Evolutionary conservation across 2,329 filamentous ascomycete genomes (phyloP).

Genomic region (Xylaria sp.): DNA sequence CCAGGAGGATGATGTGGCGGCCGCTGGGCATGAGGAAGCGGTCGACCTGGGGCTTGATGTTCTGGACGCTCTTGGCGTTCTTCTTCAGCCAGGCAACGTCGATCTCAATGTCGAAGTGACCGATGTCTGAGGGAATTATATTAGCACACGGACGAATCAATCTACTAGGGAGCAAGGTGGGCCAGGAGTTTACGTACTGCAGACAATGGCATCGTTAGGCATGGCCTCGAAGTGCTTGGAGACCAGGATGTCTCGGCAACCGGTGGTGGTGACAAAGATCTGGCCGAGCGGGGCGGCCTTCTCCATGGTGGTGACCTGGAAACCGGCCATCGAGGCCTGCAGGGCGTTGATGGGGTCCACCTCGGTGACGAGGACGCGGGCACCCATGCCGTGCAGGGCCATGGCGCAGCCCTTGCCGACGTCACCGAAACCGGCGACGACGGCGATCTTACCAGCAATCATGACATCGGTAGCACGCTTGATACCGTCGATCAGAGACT

Average conservation of each 20-base stretch:
- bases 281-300: conserved; percentile 87
- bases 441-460: conserved; percentile 98
- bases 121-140: conserved; percentile 71
- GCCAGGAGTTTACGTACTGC: conserved; percentile 64
- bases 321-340: conserved; percentile 96
- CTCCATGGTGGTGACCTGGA: conserved; percentile 97
- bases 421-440: conserved; percentile 98
- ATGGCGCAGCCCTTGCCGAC: conserved; percentile 98
- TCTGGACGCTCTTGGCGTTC: conserved; percentile 89
- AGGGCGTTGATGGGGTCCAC: conserved; percentile 99
- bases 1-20: conserved; percentile 96
- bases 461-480: conserved; percentile 99
- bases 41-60: conserved; percentile 99
- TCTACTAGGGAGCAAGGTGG: conserved; percentile 12
- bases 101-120: conserved; percentile 99
- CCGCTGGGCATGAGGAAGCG: conserved; percentile 93
- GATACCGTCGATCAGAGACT: conserved; percentile 98
- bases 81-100: conserved; percentile 99
- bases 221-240: conserved; percentile 92
- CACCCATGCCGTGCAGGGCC: conserved; percentile 96
- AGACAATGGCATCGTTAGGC: conserved; percentile 97
- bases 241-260: conserved; percentile 96
- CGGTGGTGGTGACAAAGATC: conserved; percentile 99
- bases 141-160: conserved; percentile 16
- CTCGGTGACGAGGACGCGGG: conserved; percentile 94